A percentile compares a stretch with the other conserved stretches of the same genome.
Evolutionary conservation across 2,329 filamentous ascomycete genomes (phyloP).

Genomic region (Graphiopsis chlorocephala): DNA sequence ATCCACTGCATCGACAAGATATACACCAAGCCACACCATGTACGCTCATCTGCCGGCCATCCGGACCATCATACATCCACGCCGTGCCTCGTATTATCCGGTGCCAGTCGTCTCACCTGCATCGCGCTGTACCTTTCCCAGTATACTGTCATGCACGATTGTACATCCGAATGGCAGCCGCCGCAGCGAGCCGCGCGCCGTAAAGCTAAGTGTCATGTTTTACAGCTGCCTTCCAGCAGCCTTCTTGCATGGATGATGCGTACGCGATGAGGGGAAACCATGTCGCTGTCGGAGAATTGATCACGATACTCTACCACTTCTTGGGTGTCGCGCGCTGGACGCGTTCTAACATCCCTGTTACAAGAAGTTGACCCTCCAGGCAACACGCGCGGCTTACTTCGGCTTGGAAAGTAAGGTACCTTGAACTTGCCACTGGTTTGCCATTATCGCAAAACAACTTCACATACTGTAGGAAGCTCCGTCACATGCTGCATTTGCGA

Average conservation of each 20-base stretch:
- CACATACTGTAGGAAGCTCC: too few relatives aligned
- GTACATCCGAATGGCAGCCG: background rate
- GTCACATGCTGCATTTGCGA: too few relatives aligned
- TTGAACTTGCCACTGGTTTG: background rate
- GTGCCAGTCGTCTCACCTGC: background rate
- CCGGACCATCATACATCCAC: background rate
- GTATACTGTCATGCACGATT: background rate
- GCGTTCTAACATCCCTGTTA: background rate
- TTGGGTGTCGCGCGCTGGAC: background rate
- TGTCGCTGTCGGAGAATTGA: background rate
- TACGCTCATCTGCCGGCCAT: background rate
- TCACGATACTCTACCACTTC: background rate
- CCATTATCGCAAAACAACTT: too few relatives aligned
- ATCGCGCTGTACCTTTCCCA: background rate
- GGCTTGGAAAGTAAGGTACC: background rate
- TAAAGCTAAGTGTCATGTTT: background rate
- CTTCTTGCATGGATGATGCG: background rate
- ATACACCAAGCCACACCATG: background rate
- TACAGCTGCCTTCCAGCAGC: conserved; percentile 1
- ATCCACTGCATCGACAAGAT: background rate
- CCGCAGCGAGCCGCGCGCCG: conserved; percentile 1
- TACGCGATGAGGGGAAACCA: conserved; percentile 1
- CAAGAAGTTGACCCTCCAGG: background rate
- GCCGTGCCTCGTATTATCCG: conserved; percentile 6
- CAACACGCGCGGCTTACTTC: background rate